Evolutionary conservation across 2,329 filamentous ascomycete species (phyloP).

Genomic region (Sarocladium kiliense): DNA sequence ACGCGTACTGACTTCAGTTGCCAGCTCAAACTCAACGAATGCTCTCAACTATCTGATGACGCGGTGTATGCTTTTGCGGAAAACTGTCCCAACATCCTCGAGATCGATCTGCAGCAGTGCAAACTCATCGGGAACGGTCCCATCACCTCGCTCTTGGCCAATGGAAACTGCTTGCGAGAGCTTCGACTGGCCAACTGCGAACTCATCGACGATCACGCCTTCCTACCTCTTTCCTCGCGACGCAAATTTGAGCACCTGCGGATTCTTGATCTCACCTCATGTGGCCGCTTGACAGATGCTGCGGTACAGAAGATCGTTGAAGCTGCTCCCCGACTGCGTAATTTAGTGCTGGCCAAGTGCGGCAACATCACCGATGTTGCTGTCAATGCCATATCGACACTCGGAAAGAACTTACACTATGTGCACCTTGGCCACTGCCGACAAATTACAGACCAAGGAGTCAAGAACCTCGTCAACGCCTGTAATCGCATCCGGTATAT

Average conservation of each 20-base stretch:
- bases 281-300: slow-evolving; percentile 74
- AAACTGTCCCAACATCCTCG: slow-evolving; percentile 86
- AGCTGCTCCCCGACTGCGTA: slow-evolving; percentile 80
- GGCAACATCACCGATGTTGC: slow-evolving; percentile 85
- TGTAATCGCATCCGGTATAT: slow-evolving; percentile 98
- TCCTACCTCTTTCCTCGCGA: slow-evolving; percentile 67
- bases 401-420: slow-evolving; percentile 96
- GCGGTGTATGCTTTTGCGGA: slow-evolving; percentile 81
- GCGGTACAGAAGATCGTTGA: slow-evolving; percentile 85
- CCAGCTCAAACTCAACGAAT: slow-evolving; percentile 91
- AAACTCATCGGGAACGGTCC: slow-evolving; percentile 74
- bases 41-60: slow-evolving; percentile 74
- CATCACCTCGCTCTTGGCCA: slow-evolving; percentile 72
- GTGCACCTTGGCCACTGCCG: slow-evolving; percentile 92
- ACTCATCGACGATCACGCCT: slow-evolving; percentile 81
- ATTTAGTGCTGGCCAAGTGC: slow-evolving; percentile 92
- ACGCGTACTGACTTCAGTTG: neutral
- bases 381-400: slow-evolving; percentile 77
- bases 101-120: slow-evolving; percentile 92
- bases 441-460: slow-evolving; percentile 83
- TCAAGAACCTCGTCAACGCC: slow-evolving; percentile 73
- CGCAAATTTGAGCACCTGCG: slow-evolving; percentile 79
- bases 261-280: slow-evolving; percentile 91
- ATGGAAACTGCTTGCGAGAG: slow-evolving; percentile 81
- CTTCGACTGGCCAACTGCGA: slow-evolving; percentile 81